These are phyloP conservation scores for Termitomyces sp. DNA, from an alignment of 768 basidiomycete species.

Conservation along the genomic window DNA sequence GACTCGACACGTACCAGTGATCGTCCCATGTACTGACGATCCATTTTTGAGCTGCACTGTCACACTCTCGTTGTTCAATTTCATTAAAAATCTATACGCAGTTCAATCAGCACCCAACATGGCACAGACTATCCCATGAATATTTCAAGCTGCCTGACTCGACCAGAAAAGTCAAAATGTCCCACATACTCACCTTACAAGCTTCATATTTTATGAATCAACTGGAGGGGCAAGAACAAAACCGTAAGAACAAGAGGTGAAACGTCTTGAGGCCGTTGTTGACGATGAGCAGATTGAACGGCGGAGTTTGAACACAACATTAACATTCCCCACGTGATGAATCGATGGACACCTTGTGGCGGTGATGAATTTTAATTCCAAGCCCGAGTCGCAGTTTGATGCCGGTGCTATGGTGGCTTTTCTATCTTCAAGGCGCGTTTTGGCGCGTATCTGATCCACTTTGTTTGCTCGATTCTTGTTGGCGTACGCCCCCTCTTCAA, in stretches of 20 bases:
- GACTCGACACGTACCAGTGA: conserved; percentile 67
- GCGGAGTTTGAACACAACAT: conserved; percentile 13
- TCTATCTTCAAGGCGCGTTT: conserved; percentile 26
- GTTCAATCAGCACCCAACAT: conserved; percentile 14
- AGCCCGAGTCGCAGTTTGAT: neutral
- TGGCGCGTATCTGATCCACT: conserved; percentile 42
- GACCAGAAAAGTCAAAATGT: conserved; percentile 6
- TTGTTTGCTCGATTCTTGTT: conserved; percentile 37
- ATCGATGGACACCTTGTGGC: neutral
- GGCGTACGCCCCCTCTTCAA: conserved; percentile 37
- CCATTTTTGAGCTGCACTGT: conserved; percentile 99
- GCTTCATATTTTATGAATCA: conserved; percentile 57
- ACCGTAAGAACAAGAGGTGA: neutral
- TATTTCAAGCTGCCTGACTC: neutral
- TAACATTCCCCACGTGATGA: neutral
- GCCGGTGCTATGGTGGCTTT: neutral
- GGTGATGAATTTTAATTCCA: neutral
- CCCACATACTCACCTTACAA: conserved; percentile 59
- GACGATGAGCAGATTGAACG: conserved; percentile 12
- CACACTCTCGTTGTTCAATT: conserved; percentile 98
- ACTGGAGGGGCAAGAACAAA: neutral
- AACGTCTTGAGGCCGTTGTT: conserved; percentile 12
- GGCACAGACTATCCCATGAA: conserved; percentile 1
- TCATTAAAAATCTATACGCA: conserved; percentile 88
- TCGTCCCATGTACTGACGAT: conserved; percentile 91